Conservation (phyloP, 1,139 yeast species). For the Sugiyamaella xylanicola region DNA sequence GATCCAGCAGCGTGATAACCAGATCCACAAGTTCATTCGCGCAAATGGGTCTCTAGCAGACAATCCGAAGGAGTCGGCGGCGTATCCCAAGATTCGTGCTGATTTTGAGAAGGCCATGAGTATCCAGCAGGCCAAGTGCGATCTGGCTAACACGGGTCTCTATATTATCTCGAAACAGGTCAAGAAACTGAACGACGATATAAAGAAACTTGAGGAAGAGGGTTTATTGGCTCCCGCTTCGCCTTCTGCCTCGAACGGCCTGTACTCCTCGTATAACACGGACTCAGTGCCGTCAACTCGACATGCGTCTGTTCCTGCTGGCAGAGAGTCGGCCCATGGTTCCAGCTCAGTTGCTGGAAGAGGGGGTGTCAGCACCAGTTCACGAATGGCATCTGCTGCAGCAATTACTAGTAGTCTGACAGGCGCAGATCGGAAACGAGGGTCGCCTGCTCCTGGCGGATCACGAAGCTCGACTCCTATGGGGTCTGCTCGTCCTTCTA, state of each 20-base stretch:
- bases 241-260: constrained; percentile 11
- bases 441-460: constrained; percentile 24
- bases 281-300: constrained; percentile 25
- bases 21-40: constrained; percentile 77
- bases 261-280: constrained; percentile 17
- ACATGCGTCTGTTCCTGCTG: constrained; percentile 21
- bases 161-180: constrained; percentile 76
- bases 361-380: constrained; percentile 13
- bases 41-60: constrained; percentile 80
- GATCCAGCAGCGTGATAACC: constrained; percentile 71
- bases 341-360: constrained; percentile 9
- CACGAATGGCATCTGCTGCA: neutral
- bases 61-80: constrained; percentile 78
- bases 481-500: constrained; percentile 30
- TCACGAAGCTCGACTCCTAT: constrained; percentile 27
- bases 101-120: constrained; percentile 63
- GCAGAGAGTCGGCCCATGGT: constrained; percentile 1
- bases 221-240: constrained; percentile 62
- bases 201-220: constrained; percentile 73
- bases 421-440: constrained; percentile 18
- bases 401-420: neutral
- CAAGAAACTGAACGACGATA: constrained; percentile 70
- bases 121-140: constrained; percentile 75
- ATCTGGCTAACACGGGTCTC: constrained; percentile 80
- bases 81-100: constrained; percentile 66